Evolutionary conservation across 257 asterid species (phyloP).

Genomic region (Petunia secreta): DNA sequence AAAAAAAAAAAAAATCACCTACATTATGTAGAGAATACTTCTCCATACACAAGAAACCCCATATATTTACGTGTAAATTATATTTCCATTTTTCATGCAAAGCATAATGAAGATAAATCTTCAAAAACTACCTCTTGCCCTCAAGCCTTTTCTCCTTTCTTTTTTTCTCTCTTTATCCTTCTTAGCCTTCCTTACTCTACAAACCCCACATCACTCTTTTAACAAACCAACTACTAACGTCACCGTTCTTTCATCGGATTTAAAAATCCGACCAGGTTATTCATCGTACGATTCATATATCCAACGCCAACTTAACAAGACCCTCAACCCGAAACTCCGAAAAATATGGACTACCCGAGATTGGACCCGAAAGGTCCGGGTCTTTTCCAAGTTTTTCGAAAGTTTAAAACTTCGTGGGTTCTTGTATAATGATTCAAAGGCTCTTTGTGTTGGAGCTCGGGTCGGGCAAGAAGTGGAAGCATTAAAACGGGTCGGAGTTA

Average conservation of each 20-base stretch:
- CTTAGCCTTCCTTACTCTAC: conserved; percentile 51
- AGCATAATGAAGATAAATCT: conserved; percentile 52
- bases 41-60: background rate
- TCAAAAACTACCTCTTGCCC: conserved; percentile 39
- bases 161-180: conserved; percentile 47
- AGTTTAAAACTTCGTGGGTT: conserved; percentile 43
- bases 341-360: conserved; percentile 90
- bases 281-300: conserved; percentile 75
- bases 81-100: conserved; percentile 19
- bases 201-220: conserved; percentile 36
- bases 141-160: conserved; percentile 56
- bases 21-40: too few relatives aligned
- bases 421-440: conserved; percentile 53
- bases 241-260: conserved; percentile 22
- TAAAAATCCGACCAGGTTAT: conserved; percentile 81
- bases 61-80: background rate
- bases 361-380: conserved; percentile 75
- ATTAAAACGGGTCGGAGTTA: conserved; percentile 65
- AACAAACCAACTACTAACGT: background rate
- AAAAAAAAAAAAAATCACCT: too few relatives aligned
- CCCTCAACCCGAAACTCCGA: conserved; percentile 89
- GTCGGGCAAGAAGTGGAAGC: conserved; percentile 98
- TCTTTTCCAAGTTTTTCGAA: conserved; percentile 64
- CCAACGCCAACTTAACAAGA: conserved; percentile 85
- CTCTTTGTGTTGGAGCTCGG: conserved; percentile 85